These are phyloP conservation scores for Fomes fomentarius DNA, from an alignment of 1,284 basidiomycete genomes.

Conservation along the genomic window DNA sequence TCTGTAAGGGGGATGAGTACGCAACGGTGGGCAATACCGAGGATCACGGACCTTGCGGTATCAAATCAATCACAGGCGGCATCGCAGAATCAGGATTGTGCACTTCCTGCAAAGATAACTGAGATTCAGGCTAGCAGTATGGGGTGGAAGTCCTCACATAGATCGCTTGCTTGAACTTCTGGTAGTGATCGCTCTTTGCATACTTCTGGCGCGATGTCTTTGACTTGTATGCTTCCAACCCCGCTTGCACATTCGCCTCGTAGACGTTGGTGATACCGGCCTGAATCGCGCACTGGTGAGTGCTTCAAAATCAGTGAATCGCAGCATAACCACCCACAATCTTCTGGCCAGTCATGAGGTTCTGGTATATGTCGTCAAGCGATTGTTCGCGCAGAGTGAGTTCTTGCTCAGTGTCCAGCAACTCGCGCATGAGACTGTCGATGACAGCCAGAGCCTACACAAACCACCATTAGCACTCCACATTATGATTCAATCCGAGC, in stretches of 20 bases:
- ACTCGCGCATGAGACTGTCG: conserved; percentile 64
- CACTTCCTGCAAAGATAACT: conserved; percentile 55
- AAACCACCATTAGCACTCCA: neutral
- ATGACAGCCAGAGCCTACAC: conserved; percentile 58
- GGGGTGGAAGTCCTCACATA: conserved; percentile 53
- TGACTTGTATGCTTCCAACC: conserved; percentile 49
- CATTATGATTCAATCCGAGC: neutral
- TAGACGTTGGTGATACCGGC: conserved; percentile 51
- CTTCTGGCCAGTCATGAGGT: conserved; percentile 52
- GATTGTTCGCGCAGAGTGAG: conserved; percentile 57
- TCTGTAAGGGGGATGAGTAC: conserved; percentile 43
- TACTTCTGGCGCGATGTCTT: conserved; percentile 80
- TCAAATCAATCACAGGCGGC: conserved; percentile 76
- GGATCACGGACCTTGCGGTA: conserved; percentile 60
- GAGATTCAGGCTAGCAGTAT: neutral
- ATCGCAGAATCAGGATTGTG: conserved; percentile 68
- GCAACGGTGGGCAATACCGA: neutral
- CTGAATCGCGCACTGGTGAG: no score
- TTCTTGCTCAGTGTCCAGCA: conserved; percentile 67
- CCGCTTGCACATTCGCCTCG: conserved; percentile 43
- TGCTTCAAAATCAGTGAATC: no score
- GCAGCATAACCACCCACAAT: conserved; percentile 55
- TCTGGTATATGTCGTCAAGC: conserved; percentile 59
- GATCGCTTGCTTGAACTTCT: conserved; percentile 64
- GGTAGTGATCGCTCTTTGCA: conserved; percentile 62